These are phyloP conservation scores for Macrophomina phaseolina DNA, from an alignment of 2,329 filamentous ascomycete genomes.

Conservation along the genomic window DNA sequence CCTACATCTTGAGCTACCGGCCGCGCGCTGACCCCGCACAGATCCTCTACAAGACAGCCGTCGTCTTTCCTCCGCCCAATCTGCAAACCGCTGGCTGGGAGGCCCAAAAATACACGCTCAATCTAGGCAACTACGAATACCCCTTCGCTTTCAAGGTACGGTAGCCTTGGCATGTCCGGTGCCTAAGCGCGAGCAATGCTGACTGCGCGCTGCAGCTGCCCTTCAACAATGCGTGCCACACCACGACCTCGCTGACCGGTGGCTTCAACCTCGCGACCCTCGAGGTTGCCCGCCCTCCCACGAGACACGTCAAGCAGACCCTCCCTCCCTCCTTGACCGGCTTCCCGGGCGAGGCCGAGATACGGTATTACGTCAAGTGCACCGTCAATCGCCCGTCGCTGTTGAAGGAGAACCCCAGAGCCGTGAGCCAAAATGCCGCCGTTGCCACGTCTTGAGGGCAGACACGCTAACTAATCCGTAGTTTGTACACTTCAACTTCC, in stretches of 20 bases:
- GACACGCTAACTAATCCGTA: not conserved
- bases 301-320: slow-evolving; percentile 78
- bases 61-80: slow-evolving; percentile 70
- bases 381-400: slow-evolving; percentile 87
- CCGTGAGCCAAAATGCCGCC: slow-evolving; percentile 35
- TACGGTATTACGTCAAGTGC: slow-evolving; percentile 94
- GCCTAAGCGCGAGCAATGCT: not conserved
- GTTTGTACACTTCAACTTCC: slow-evolving; percentile 71
- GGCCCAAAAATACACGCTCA: slow-evolving; percentile 63
- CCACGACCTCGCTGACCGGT: slow-evolving; percentile 27
- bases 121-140: slow-evolving; percentile 75
- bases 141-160: slow-evolving; percentile 77
- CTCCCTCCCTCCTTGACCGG: slow-evolving; percentile 89
- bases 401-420: slow-evolving; percentile 86
- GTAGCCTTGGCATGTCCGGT: not conserved
- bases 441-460: not conserved
- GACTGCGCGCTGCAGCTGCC: slow-evolving; percentile 46
- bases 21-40: slow-evolving; percentile 41
- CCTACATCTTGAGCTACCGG: not conserved
- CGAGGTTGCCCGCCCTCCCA: slow-evolving; percentile 53
- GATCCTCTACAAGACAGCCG: slow-evolving; percentile 75
- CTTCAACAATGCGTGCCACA: slow-evolving; percentile 75
- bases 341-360: slow-evolving; percentile 85
- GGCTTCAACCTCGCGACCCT: slow-evolving; percentile 50
- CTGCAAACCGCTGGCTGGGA: slow-evolving; percentile 43